Evolutionary conservation across 148 eudicot species (phyloP).

Genomic region (Pharnaceum exiguum): DNA sequence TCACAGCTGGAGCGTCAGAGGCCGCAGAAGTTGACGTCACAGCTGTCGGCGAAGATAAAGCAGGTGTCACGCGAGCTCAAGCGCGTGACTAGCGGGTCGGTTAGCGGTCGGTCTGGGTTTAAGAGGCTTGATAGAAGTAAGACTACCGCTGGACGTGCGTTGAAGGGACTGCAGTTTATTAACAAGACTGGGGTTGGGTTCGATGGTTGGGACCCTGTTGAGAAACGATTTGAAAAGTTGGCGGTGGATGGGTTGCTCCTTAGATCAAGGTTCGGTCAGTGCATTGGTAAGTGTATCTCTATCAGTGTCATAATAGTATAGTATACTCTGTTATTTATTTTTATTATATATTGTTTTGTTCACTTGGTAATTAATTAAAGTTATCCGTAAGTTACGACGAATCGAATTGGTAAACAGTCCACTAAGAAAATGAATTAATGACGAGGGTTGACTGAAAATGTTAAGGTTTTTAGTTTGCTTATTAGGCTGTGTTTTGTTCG

Average conservation of each 20-base stretch:
- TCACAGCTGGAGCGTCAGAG: slow-evolving; percentile 27
- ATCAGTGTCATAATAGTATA: no score
- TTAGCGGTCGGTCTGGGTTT: slow-evolving; percentile 21
- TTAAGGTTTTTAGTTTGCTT: no score
- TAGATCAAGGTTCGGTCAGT: slow-evolving; percentile 41
- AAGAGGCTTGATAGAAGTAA: slow-evolving; percentile 27
- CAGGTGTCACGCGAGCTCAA: slow-evolving; percentile 43
- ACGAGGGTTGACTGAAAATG: no score
- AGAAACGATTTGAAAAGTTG: slow-evolving; percentile 28
- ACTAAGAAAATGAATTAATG: no score
- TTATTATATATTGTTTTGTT: no score
- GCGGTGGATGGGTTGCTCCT: slow-evolving; percentile 36
- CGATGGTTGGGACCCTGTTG: slow-evolving; percentile 40
- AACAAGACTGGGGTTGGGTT: slow-evolving; percentile 37
- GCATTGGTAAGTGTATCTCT: slow-evolving; percentile 41
- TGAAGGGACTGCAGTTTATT: slow-evolving; percentile 42
- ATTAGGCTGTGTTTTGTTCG: no score
- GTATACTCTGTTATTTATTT: not conserved
- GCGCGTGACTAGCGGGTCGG: no score
- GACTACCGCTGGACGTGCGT: slow-evolving; percentile 42
- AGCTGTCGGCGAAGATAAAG: slow-evolving; percentile 37
- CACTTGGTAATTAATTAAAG: no score
- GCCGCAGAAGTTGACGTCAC: slow-evolving; percentile 28
- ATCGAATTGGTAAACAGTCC: no score
- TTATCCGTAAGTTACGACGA: no score